A percentile compares a stretch with the other conserved stretches of the same genome.
phyloP scores from a whole-genome alignment of 495 filamentous ascomycete species.

The Lentithecium fluviatile region DNA sequence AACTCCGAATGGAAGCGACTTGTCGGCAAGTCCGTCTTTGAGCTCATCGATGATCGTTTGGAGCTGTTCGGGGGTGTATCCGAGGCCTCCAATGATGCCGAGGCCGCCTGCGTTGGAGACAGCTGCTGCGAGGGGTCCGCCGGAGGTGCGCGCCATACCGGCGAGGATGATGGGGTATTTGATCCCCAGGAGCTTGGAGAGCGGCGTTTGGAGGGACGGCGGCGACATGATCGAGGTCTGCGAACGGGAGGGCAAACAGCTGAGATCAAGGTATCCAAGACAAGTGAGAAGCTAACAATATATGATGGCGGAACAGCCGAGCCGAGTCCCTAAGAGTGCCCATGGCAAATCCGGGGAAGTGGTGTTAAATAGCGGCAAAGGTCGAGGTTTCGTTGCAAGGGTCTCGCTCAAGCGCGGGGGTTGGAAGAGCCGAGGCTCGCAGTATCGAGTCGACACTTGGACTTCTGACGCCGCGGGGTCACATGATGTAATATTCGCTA shows the following conservation, averaged over 20 bases:
- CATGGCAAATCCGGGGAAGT: constrained; percentile 1
- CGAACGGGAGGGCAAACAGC: not conserved
- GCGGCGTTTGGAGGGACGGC: constrained; percentile 65
- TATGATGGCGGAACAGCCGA: not conserved
- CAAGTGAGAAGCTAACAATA: not conserved
- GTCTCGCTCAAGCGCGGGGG: too few relatives aligned
- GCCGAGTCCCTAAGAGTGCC: not conserved
- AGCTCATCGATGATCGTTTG: constrained; percentile 78
- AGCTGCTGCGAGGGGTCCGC: constrained; percentile 75
- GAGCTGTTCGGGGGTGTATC: constrained; percentile 78
- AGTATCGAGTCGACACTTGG: too few relatives aligned
- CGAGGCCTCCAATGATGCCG: constrained; percentile 79
- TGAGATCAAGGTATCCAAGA: not conserved
- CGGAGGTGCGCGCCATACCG: constrained; percentile 82
- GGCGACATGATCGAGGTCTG: constrained; percentile 18
- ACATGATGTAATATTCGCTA: too few relatives aligned
- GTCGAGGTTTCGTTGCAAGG: too few relatives aligned
- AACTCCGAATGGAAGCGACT: constrained; percentile 75
- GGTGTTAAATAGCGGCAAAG: too few relatives aligned
- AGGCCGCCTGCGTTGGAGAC: constrained; percentile 87
- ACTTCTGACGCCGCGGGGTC: too few relatives aligned
- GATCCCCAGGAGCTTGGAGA: constrained; percentile 71
- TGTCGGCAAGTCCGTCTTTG: constrained; percentile 63
- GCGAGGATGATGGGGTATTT: constrained; percentile 81
- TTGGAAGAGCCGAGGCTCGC: too few relatives aligned